phyloP scores from a whole-genome alignment of 768 basidiomycete genomes.

The Boletus edulis region DNA sequence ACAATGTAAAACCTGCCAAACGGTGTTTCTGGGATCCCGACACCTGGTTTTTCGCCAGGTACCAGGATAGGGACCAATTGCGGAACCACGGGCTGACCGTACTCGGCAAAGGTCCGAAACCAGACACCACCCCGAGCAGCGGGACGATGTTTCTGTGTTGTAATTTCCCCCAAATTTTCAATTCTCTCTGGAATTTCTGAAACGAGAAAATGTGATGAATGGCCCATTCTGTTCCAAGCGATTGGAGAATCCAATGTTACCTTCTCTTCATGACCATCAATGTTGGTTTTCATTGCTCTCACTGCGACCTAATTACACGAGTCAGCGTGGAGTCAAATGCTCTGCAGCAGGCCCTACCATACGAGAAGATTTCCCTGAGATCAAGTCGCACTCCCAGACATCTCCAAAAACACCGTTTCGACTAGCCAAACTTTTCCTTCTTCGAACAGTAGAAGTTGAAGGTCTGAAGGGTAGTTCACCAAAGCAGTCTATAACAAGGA shows the following conservation, averaged over 20 bases:
- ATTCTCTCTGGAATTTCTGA: slow-evolving; percentile 30
- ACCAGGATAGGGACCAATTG: slow-evolving; percentile 26
- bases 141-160: slow-evolving; percentile 29
- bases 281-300: slow-evolving; percentile 11
- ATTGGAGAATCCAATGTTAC: not conserved
- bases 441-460: slow-evolving; percentile 1
- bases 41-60: slow-evolving; percentile 7
- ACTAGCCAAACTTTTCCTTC: slow-evolving; percentile 1
- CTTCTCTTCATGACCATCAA: slow-evolving; percentile 4
- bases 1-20: slow-evolving; percentile 11
- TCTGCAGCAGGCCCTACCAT: slow-evolving; percentile 1
- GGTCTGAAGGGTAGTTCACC: slow-evolving; percentile 4
- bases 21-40: not conserved
- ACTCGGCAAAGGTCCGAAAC: slow-evolving; percentile 29
- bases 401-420: slow-evolving; percentile 19
- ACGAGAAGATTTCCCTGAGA: not conserved
- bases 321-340: not conserved
- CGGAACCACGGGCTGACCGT: slow-evolving; percentile 34
- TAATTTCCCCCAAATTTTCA: slow-evolving; percentile 17
- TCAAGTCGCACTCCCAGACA: slow-evolving; percentile 24
- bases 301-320: slow-evolving; percentile 17
- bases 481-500: slow-evolving; percentile 1
- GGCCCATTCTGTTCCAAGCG: not conserved
- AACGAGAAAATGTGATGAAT: not conserved
- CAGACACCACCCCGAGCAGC: slow-evolving; percentile 28